A percentile compares a stretch with the other conserved stretches of the same genome.
phyloP scores from a whole-genome alignment of 208 protist species.

The Jaenimonas drosophilae region DNA sequence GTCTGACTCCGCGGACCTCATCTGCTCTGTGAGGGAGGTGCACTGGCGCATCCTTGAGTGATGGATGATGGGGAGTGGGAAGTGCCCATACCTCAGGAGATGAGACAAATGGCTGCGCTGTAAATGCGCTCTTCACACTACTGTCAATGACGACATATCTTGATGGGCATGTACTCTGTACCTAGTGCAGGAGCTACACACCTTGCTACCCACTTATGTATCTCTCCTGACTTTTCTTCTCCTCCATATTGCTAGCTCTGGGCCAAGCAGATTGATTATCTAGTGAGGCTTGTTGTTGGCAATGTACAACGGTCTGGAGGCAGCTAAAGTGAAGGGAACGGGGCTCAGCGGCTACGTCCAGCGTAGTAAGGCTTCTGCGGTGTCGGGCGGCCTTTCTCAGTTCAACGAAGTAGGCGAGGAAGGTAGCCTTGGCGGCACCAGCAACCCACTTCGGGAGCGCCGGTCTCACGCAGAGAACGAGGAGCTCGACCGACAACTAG shows the following conservation, averaged over 20 bases:
- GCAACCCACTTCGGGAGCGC: conserved; percentile 58
- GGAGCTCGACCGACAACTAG: conserved; percentile 41
- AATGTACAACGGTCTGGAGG: conserved; percentile 80
- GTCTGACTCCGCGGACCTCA: too few relatives aligned
- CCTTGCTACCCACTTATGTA: not conserved
- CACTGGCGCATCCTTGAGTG: too few relatives aligned
- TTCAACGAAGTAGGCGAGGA: not conserved
- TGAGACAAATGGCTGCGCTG: too few relatives aligned
- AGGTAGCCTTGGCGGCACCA: conserved; percentile 8
- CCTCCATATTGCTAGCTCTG: too few relatives aligned
- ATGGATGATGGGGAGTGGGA: too few relatives aligned
- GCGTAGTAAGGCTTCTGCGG: conserved; percentile 44
- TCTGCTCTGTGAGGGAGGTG: too few relatives aligned
- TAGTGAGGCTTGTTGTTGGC: not conserved
- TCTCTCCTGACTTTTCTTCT: not conserved
- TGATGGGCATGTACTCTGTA: too few relatives aligned
- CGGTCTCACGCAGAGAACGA: conserved; percentile 65
- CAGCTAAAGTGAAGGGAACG: conserved; percentile 57
- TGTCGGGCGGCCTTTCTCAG: conserved; percentile 9
- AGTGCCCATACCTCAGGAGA: too few relatives aligned
- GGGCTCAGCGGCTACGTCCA: conserved; percentile 83
- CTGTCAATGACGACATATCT: not conserved
- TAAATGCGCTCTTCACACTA: not conserved
- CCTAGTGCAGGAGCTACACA: too few relatives aligned
- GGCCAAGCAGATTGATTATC: not conserved